These are phyloP conservation scores for Peniophora sp. DNA, from an alignment of 1,284 basidiomycete species.

Conservation along the genomic window DNA sequence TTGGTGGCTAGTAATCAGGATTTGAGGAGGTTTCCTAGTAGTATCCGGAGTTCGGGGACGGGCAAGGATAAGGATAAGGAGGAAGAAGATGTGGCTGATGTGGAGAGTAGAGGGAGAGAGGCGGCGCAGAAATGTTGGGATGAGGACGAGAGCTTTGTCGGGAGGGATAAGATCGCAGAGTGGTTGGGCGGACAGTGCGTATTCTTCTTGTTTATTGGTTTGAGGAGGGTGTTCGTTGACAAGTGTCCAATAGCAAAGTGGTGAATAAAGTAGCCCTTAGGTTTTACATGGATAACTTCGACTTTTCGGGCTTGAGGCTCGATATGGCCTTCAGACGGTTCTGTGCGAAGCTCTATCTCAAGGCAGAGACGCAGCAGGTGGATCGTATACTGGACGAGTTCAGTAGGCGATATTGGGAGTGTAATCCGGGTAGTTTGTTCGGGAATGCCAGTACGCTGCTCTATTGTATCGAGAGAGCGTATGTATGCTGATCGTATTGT, in stretches of 20 bases:
- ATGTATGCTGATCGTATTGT: conserved; percentile 7
- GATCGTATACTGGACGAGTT: conserved; percentile 94
- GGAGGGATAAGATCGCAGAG: conserved; percentile 90
- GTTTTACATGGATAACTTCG: conserved; percentile 85
- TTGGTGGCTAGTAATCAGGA: conserved; percentile 44
- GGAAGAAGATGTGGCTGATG: conserved; percentile 39
- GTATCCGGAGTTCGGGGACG: no score
- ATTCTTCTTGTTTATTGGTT: neutral
- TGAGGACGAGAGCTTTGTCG: conserved; percentile 81
- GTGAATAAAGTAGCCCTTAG: conserved; percentile 73
- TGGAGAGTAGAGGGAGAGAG: conserved; percentile 63
- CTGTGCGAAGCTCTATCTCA: conserved; percentile 87
- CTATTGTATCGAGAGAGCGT: conserved; percentile 46
- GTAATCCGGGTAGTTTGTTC: conserved; percentile 76
- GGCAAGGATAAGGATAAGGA: no score
- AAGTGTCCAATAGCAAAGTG: conserved; percentile 43
- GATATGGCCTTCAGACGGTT: conserved; percentile 90
- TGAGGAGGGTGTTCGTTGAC: conserved; percentile 5
- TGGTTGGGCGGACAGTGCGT: conserved; percentile 89
- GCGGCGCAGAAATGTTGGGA: conserved; percentile 77
- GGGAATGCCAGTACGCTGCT: no score
- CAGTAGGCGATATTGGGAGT: conserved; percentile 83
- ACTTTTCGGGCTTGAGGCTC: conserved; percentile 76
- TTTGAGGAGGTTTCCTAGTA: conserved; percentile 29
- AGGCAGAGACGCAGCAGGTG: conserved; percentile 96